Base-by-base conservation (phyloP, 2,329 filamentous ascomycete genomes). In the Geoglossum cookeanum region DNA sequence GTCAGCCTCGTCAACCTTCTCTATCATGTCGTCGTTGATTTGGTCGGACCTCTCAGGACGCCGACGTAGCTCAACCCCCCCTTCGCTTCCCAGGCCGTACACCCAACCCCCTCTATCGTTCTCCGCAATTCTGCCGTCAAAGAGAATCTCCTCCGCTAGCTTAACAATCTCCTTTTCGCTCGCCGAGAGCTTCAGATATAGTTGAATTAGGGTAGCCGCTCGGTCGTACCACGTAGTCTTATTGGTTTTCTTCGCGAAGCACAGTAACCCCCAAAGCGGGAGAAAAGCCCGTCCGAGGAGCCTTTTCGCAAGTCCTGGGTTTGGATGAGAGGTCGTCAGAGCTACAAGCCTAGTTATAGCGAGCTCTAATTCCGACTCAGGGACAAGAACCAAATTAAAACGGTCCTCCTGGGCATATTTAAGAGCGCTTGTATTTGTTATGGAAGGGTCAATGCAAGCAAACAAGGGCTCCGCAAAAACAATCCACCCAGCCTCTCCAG, bases 271-370 rank as follows among this genome's bases (percentile, higher is more conserved):
- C 84, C 84, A 87, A 0, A 87, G 68, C 1, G 82, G 76, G 3
- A 80, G 67, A 2, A 84, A 62, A 1, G 85, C 64, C 0, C 78
- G 78, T 2, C 72, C 70, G 1, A 86, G 67, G 0, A 87, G 69
- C 55, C 84, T 73, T 60, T 75, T 80, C 49, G 80, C 77, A 8
- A 87, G 68, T 0, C 81, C 81, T 0, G 82, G 79, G 57, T 85
- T 83, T 0, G 82, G 81, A 63, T 84, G 83, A 0, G 81, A 83
- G 22, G 77, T 71, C 1, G 81, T 65, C 1, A 87, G 68, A 0
- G 74, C 71, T 39, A 72, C 73, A 0, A 87, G 66, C 15, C 82
- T 74, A 35, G 69, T 71, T 1, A 87, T 64, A 1, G 79, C 75
- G 37, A 66, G 65, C 17, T 71, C 69, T 3, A 87, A 66, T 1